Evolutionary conservation across 176 grass and related monocot species (phyloP), one percentile per base, ranked within the genome.

Genomic region (Sorghum bicolor): DNA sequence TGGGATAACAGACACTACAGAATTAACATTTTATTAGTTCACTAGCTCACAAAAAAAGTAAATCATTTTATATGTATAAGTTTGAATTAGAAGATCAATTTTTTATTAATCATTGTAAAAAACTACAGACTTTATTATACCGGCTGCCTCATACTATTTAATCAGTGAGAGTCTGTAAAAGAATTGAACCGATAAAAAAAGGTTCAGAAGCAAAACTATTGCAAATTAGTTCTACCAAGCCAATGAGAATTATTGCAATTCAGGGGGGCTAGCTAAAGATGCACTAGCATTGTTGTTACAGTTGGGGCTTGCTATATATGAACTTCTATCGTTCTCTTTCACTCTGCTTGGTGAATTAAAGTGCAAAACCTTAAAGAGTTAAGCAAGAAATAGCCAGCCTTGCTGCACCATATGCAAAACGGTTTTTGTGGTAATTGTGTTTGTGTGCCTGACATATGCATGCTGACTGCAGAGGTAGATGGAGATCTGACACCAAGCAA

Each of bases 391-490:
- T 50, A 50, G 32, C 55, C 22, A 60, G 57, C 30, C 40, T 65
- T 73, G 55, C 41, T 87, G 50, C 13, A 24, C 66, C 74, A 33
- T 36, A 83, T 62, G 5, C 53, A n/a, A 57, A n/a, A 83, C 74
- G 58, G 74, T 57, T 30, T 20, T 50, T 43, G 58, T 10, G 26
- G 45, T 74, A 79, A 52, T 61, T 29, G 69, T 34, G 75, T 81
- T 53, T 20, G 50, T 53, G 17, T 53, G 50, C 50, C 44, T 47
- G 48, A 40, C 67, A 52, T 66, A 52, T 66, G 71, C 55, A 86
- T 82, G 26, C 65, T 55, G 78, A 73, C 38, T 72, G 26, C 65
- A 41, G 78, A 78, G 38, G 44, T 82, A 86, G 77, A 81, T 86
- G 72, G 72, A 24, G 25, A 84, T 50, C 64, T 85, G 82, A 89